These are phyloP conservation scores for Cyclotella distinguenda DNA, from an alignment of 108 stramenopile species.

Conservation along the genomic window DNA sequence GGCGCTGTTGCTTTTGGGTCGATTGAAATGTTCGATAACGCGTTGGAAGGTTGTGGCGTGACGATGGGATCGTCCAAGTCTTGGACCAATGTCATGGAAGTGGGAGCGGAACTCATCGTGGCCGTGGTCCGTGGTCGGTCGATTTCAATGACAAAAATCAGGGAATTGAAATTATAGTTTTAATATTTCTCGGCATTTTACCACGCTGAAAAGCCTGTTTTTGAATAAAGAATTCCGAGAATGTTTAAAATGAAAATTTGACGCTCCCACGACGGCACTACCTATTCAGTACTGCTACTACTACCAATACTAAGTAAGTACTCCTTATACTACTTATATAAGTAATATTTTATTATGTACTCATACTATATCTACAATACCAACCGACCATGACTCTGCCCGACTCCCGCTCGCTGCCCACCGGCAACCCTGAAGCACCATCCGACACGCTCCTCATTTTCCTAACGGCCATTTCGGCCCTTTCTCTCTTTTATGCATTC, in stretches of 20 bases:
- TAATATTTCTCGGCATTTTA: too few relatives aligned
- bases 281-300: too few relatives aligned
- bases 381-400: conserved; percentile 1
- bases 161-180: too few relatives aligned
- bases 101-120: conserved; percentile 17
- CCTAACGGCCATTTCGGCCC: conserved; percentile 9
- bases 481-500: conserved; percentile 27
- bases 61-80: conserved; percentile 7
- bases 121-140: neutral
- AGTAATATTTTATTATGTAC: too few relatives aligned
- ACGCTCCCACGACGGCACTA: too few relatives aligned
- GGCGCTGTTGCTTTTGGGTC: neutral
- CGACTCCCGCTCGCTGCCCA: conserved; percentile 8
- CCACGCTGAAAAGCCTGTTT: too few relatives aligned
- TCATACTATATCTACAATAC: conserved; percentile 7
- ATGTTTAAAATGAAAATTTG: too few relatives aligned
- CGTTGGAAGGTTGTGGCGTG: neutral
- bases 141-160: neutral
- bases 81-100: conserved; percentile 1
- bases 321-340: too few relatives aligned
- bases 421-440: conserved; percentile 5
- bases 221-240: too few relatives aligned
- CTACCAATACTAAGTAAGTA: too few relatives aligned
- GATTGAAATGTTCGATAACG: neutral
- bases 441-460: conserved; percentile 25